phyloP scores from a whole-genome alignment of 345 rosid species.

The Lepidium sativum region DNA sequence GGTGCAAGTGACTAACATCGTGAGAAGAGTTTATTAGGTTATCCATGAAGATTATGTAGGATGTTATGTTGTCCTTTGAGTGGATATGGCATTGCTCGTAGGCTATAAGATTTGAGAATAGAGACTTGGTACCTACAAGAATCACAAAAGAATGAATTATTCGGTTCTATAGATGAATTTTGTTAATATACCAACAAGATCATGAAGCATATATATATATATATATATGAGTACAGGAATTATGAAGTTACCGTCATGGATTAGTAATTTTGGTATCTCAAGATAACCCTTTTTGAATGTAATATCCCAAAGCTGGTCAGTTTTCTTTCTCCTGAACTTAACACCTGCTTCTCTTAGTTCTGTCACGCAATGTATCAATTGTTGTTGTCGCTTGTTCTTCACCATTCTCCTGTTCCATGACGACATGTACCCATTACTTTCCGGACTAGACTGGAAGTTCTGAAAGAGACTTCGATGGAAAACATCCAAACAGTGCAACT shows the following conservation, averaged over 20 bases:
- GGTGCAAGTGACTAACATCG: slow-evolving; percentile 65
- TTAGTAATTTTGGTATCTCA: slow-evolving; percentile 50
- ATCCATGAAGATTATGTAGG: slow-evolving; percentile 35
- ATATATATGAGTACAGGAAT: too few relatives aligned
- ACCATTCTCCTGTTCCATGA: slow-evolving; percentile 32
- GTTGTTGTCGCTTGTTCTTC: slow-evolving; percentile 51
- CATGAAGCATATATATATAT: too few relatives aligned
- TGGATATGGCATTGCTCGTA: slow-evolving; percentile 1
- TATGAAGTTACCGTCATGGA: slow-evolving; percentile 46
- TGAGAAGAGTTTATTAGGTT: slow-evolving; percentile 64
- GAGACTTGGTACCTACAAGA: slow-evolving; percentile 61
- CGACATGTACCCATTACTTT: slow-evolving; percentile 13
- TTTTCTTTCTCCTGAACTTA: slow-evolving; percentile 55
- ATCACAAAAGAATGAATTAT: slow-evolving; percentile 51
- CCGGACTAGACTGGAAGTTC: slow-evolving; percentile 29
- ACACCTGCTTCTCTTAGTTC: slow-evolving; percentile 68
- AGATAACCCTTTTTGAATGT: slow-evolving; percentile 57
- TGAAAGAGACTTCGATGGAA: slow-evolving; percentile 44
- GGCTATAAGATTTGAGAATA: slow-evolving; percentile 37
- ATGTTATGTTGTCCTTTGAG: background rate
- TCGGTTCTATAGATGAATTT: background rate
- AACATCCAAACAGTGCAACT: slow-evolving; percentile 69
- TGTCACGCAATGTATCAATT: slow-evolving; percentile 61
- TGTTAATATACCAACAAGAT: background rate
- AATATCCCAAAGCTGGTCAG: slow-evolving; percentile 71